A percentile compares a stretch with the other conserved stretches of the same genome.
Evolutionary conservation across 2,329 filamentous ascomycete species (phyloP).

Genomic region (Xylariaceae sp.): DNA sequence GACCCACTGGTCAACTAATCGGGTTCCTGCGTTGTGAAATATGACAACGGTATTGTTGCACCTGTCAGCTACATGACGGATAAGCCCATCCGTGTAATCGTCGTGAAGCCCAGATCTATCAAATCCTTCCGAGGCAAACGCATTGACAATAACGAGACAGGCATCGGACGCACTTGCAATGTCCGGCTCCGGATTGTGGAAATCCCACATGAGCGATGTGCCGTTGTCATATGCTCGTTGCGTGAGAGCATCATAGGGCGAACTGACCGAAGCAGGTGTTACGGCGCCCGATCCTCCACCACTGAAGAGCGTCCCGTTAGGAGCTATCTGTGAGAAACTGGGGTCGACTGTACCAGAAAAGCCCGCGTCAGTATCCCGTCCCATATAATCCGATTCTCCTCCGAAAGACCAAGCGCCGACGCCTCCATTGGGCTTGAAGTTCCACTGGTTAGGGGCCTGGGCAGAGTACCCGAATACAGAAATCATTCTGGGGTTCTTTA

Average conservation of each 20-base stretch:
- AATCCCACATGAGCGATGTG: constrained; percentile 56
- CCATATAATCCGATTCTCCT: constrained; percentile 34
- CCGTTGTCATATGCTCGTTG: constrained; percentile 48
- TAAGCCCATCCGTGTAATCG: constrained; percentile 55
- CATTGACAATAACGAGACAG: constrained; percentile 63
- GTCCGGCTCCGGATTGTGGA: constrained; percentile 41
- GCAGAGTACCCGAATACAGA: constrained; percentile 60
- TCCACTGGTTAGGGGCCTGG: constrained; percentile 39
- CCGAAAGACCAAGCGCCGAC: constrained; percentile 37
- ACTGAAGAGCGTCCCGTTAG: constrained; percentile 42
- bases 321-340: constrained; percentile 38
- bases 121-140: constrained; percentile 67
- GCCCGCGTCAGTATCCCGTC: constrained; percentile 26
- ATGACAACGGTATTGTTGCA: constrained; percentile 61
- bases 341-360: constrained; percentile 30
- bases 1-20: constrained; percentile 55
- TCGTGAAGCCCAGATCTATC: constrained; percentile 58
- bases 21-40: constrained; percentile 58
- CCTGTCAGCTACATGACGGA: constrained; percentile 50
- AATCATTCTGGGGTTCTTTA: constrained; percentile 45
- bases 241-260: constrained; percentile 52
- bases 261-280: constrained; percentile 42
- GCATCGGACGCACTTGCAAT: constrained; percentile 52
- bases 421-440: constrained; percentile 36
- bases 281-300: constrained; percentile 47